Evolutionary conservation across 225 moss, liverwort and hornwort species (phyloP).

Genomic region (Pleurozium schreberi): DNA sequence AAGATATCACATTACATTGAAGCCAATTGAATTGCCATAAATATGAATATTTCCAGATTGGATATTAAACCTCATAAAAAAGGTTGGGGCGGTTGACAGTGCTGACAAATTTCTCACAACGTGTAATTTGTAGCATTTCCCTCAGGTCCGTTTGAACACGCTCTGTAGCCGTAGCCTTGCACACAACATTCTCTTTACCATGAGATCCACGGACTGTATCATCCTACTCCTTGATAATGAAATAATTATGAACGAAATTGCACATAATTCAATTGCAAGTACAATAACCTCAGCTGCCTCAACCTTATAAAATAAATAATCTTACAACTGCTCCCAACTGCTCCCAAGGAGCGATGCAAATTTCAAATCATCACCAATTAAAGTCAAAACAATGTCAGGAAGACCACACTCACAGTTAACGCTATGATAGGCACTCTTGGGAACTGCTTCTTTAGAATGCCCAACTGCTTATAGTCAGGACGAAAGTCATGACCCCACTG

Average conservation of each 20-base stretch:
- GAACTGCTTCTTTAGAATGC: conserved; percentile 94
- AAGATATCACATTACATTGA: background rate
- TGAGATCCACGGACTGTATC: conserved; percentile 13
- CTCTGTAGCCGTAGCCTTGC: conserved; percentile 95
- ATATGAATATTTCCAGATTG: background rate
- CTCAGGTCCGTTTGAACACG: conserved; percentile 82
- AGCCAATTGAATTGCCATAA: background rate
- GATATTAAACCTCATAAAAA: conserved; percentile 67
- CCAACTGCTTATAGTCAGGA: conserved; percentile 88
- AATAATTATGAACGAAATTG: background rate
- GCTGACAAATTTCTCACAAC: conserved; percentile 89
- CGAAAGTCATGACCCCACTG: conserved; percentile 99
- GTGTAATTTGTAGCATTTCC: conserved; percentile 87
- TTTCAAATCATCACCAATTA: background rate
- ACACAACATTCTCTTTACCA: conserved; percentile 16
- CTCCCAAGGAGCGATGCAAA: background rate
- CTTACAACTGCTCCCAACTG: background rate
- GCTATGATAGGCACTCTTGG: conserved; percentile 94
- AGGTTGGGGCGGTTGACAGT: conserved; percentile 89
- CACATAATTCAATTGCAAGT: background rate
- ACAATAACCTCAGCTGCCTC: background rate
- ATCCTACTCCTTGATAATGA: background rate
- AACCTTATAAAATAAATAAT: background rate
- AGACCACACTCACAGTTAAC: conserved; percentile 67
- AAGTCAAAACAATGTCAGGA: background rate